phyloP scores from a whole-genome alignment of 257 asterid species.

The Euphrasia confusa region DNA sequence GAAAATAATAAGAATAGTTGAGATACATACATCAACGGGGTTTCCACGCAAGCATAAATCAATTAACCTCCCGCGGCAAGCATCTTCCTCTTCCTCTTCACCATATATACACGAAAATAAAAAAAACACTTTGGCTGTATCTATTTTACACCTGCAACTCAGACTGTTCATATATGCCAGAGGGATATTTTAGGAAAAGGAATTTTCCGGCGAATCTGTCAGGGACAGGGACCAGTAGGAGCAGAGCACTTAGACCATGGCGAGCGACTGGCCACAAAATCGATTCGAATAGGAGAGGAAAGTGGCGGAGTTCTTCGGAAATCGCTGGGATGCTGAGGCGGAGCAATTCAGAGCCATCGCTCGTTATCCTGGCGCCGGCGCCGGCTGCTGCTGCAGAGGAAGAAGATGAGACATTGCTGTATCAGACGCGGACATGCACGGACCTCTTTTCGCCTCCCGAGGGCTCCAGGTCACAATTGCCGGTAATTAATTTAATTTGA shows the following conservation, averaged over 20 bases:
- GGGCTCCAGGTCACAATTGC: slow-evolving; percentile 21
- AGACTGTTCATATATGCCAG: slow-evolving; percentile 35
- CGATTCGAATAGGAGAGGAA: slow-evolving; percentile 10
- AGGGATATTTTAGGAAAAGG: slow-evolving; percentile 32
- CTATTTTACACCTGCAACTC: not conserved
- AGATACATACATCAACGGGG: not conserved
- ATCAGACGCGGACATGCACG: slow-evolving; percentile 44
- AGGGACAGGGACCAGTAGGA: not conserved
- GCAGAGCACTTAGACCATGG: slow-evolving; percentile 26
- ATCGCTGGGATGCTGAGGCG: slow-evolving; percentile 27
- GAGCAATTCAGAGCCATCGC: slow-evolving; percentile 51
- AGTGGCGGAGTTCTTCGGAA: slow-evolving; percentile 23
- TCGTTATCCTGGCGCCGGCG: slow-evolving; percentile 18
- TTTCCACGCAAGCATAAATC: not conserved
- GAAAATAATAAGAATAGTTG: too few species aligned
- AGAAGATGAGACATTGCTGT: slow-evolving; percentile 34
- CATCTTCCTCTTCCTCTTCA: not conserved
- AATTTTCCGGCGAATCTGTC: slow-evolving; percentile 35
- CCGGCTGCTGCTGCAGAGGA: slow-evolving; percentile 18
- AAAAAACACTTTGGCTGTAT: not conserved
- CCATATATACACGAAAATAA: not conserved
- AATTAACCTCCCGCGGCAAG: not conserved
- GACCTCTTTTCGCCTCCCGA: slow-evolving; percentile 46
- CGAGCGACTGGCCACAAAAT: slow-evolving; percentile 21
- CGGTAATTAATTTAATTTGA: slow-evolving; percentile 27